These are phyloP conservation scores for Globisporangium barbulae DNA, from an alignment of 352 stramenopile genomes.

Conservation along the genomic window DNA sequence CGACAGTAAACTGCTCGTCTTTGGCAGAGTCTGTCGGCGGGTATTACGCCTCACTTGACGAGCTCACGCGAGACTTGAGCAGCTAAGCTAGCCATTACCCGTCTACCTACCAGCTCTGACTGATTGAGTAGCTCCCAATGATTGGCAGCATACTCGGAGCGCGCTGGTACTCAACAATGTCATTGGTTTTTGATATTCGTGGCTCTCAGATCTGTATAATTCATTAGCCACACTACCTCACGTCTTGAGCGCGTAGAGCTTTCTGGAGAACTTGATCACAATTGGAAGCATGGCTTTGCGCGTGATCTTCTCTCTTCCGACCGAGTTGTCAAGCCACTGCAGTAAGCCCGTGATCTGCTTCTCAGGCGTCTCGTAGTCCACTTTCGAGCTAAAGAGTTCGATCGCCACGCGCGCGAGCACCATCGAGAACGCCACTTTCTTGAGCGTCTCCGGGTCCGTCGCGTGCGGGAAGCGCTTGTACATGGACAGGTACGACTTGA, in stretches of 20 bases:
- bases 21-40: not conserved
- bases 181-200: not conserved
- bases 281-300: conserved; percentile 57
- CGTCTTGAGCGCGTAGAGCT: conserved; percentile 47
- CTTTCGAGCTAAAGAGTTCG: conserved; percentile 59
- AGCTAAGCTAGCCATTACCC: not conserved
- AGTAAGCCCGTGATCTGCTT: conserved; percentile 66
- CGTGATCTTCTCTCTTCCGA: conserved; percentile 64
- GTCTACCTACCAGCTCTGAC: not conserved
- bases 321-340: conserved; percentile 77
- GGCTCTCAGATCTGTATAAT: not conserved
- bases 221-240: not conserved
- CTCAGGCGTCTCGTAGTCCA: conserved; percentile 68
- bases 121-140: not conserved
- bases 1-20: not conserved
- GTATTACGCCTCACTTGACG: conserved; percentile 1
- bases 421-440: conserved; percentile 71
- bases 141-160: not conserved
- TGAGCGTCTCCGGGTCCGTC: conserved; percentile 58
- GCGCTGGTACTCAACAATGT: not conserved
- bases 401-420: conserved; percentile 61
- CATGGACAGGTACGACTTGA: conserved; percentile 61
- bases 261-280: conserved; percentile 72
- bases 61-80: not conserved
- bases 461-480: conserved; percentile 54